Conservation (phyloP, 108 stramenopile genomes). For the Parietichytrium sp. region DNA sequence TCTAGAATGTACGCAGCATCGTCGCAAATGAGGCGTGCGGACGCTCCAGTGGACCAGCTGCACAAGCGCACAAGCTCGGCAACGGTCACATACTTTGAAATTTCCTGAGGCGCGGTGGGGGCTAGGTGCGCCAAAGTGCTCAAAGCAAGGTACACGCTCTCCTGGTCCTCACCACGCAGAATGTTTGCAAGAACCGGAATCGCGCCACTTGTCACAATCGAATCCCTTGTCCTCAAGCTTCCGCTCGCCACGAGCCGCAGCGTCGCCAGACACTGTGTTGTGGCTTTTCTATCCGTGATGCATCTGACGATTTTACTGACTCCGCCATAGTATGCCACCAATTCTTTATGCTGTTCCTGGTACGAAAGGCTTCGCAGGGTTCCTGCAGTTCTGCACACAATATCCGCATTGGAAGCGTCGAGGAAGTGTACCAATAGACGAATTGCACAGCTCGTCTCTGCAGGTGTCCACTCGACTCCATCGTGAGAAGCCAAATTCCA, state of each 20-base stretch:
- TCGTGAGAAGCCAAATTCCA: conserved; percentile 21
- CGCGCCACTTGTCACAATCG: not conserved
- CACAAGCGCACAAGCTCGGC: not conserved
- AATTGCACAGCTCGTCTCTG: not conserved
- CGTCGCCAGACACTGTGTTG: not conserved
- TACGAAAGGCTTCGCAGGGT: not conserved
- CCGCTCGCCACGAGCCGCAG: conserved; percentile 15
- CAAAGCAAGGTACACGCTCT: not conserved
- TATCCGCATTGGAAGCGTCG: not conserved
- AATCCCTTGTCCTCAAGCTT: not conserved
- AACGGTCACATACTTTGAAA: not conserved
- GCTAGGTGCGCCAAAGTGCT: conserved; percentile 2
- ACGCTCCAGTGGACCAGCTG: not conserved
- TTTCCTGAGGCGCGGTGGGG: not conserved
- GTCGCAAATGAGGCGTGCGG: not conserved
- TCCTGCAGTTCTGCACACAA: not conserved
- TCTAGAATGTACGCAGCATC: conserved; percentile 22
- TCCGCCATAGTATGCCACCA: not conserved
- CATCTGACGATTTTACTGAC: not conserved
- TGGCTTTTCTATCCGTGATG: not conserved
- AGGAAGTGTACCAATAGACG: not conserved
- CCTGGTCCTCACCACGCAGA: not conserved
- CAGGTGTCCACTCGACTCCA: not conserved
- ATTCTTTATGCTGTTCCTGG: not conserved
- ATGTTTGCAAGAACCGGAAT: not conserved